These are phyloP conservation scores for Nakaseomyces kungkrabaensis DNA, from an alignment of 1,139 yeast genomes.

Conservation along the genomic window DNA sequence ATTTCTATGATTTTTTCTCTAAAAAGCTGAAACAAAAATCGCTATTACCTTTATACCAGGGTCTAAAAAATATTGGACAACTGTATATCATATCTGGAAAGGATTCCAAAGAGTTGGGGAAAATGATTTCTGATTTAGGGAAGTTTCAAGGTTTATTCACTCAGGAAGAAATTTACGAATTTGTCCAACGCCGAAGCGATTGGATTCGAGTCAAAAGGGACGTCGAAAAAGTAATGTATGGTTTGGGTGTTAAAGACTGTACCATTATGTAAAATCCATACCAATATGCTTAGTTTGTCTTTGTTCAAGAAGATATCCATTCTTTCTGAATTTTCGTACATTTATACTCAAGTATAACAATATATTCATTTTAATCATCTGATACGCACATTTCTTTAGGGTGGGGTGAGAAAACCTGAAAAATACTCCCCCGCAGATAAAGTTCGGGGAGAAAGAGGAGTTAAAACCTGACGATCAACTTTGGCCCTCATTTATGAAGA, in stretches of 20 bases:
- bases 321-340: too few species aligned
- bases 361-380: background rate
- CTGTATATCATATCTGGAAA: slow-evolving; percentile 67
- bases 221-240: slow-evolving; percentile 93
- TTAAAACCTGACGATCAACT: too few species aligned
- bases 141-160: slow-evolving; percentile 83
- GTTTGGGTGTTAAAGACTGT: slow-evolving; percentile 65
- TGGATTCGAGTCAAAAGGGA: slow-evolving; percentile 69
- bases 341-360: background rate
- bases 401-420: background rate
- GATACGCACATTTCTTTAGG: background rate
- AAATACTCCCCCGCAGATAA: too few species aligned
- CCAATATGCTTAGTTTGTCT: background rate
- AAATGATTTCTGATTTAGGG: slow-evolving; percentile 70
- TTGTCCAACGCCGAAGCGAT: slow-evolving; percentile 79
- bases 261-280: slow-evolving; percentile 16
- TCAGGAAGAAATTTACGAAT: slow-evolving; percentile 88
- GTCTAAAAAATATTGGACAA: slow-evolving; percentile 77
- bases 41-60: slow-evolving; percentile 66
- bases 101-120: slow-evolving; percentile 74
- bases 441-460: too few species aligned
- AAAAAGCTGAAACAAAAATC: slow-evolving; percentile 54
- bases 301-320: too few species aligned
- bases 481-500: too few species aligned
- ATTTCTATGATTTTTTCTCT: slow-evolving; percentile 61